Conservation (phyloP, 73 alveolate species). For the Durusdinium trenchii region DNA sequence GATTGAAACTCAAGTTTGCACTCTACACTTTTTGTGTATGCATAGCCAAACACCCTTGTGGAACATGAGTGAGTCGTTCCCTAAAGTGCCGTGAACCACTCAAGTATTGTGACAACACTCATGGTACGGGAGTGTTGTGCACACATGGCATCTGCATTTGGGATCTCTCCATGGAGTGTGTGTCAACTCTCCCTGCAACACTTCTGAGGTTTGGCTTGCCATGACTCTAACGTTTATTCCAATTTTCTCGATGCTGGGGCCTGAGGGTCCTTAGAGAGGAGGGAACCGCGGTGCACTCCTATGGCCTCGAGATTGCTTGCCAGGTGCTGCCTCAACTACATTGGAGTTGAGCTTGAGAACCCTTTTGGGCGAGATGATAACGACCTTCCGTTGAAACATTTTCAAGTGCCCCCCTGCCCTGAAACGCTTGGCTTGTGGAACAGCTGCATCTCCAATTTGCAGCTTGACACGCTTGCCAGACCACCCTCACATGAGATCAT, state of each 20-base stretch:
- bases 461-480: too few species aligned
- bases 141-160: too few species aligned
- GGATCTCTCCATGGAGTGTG: too few species aligned
- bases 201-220: constrained; percentile 57
- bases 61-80: too few species aligned
- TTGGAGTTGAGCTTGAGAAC: constrained; percentile 89
- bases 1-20: neutral
- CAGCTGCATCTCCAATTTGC: too few species aligned
- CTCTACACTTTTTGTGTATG: neutral
- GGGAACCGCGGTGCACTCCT: neutral
- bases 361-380: constrained; percentile 80
- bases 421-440: too few species aligned
- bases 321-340: constrained; percentile 93
- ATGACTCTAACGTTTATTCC: constrained; percentile 71
- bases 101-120: too few species aligned
- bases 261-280: neutral
- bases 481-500: too few species aligned
- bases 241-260: constrained; percentile 42
- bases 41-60: neutral
- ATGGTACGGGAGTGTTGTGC: too few species aligned
- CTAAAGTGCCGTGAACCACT: too few species aligned
- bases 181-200: too few species aligned
- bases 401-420: constrained; percentile 51
- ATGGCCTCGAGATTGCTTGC: neutral
- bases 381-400: constrained; percentile 89